Base-by-base conservation (phyloP, 1,139 yeast genomes). In the Chernovozyma aurita region DNA sequence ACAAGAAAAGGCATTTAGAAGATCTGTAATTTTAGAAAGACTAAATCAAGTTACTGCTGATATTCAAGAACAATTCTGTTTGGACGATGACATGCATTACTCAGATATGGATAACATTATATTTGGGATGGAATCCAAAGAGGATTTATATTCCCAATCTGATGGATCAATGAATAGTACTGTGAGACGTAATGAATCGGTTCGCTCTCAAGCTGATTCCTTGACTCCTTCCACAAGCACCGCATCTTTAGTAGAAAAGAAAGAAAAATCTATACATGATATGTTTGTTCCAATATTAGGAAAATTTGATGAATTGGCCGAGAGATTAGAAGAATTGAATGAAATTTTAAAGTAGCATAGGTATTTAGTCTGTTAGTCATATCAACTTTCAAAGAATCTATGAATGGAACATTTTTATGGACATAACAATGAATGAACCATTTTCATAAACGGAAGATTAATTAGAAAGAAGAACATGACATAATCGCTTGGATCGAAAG, bases 241-340 rank as follows among this genome's bases (percentile, higher is more conserved):
- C 12, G 40, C 40, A 14, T 34, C 38, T 30, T 21, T 37, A 9
- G 40, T 37, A 8, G 40, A 37, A 9, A 31, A 29, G 24, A 22
- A 28, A 15, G 33, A 24, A 11, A 60, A 59, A 45, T 68, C 70
- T 2, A 67, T 66, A 15, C 71, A 66, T 40, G 73, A 68, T 25
- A 67, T 65, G 72, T 69, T 67, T 42, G 56, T 63, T 46, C 74
- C 75, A 2, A 62, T 69, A 5, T 53, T 69, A 32, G 73, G 73
- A 2, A 65, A 65, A 43, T 65, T 69, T 46, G 75, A 69, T 44
- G 69, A 62, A 45, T 57, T 69, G 43, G 72, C 73, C 1, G 71
- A 65, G 36, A 65, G 63, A 46, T 55, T 69, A 43, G 73, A 73
- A 0, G 71, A 65, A 48, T 52, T 69, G 28, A 72, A 69, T 43